phyloP scores from a whole-genome alignment of 1,284 basidiomycete species.

The Phellopilus nigrolimitatus region DNA sequence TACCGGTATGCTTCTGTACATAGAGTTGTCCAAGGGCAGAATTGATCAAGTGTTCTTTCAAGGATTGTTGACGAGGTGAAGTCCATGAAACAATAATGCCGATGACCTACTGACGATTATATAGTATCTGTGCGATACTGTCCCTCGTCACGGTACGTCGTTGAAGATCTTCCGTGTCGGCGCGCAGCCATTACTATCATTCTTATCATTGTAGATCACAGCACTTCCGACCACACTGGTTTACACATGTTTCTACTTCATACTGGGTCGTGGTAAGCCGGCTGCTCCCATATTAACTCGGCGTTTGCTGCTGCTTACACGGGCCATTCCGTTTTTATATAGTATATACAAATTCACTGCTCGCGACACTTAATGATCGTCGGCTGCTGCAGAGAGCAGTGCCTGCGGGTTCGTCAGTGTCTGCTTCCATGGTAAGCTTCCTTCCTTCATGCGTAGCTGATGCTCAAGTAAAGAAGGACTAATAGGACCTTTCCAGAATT shows the following conservation, averaged over 20 bases:
- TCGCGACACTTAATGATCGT: constrained; percentile 6
- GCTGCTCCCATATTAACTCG: not conserved
- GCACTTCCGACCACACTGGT: constrained; percentile 44
- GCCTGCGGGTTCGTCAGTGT: not conserved
- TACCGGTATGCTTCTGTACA: constrained; percentile 45
- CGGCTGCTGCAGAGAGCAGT: not conserved
- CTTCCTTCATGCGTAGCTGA: not conserved
- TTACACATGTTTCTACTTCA: constrained; percentile 56
- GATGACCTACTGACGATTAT: not conserved
- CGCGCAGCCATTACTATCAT: constrained; percentile 6
- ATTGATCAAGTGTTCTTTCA: not conserved
- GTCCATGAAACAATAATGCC: not conserved
- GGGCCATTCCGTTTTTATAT: not conserved
- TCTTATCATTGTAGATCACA: constrained; percentile 35
- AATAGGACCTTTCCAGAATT: too few species aligned
- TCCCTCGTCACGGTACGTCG: constrained; percentile 46
- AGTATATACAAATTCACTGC: constrained; percentile 4
- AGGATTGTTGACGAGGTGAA: constrained; percentile 1
- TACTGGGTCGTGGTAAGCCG: constrained; percentile 45
- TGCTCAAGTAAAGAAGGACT: not conserved
- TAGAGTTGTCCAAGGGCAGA: not conserved
- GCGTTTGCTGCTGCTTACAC: too few species aligned
- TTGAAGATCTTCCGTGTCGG: not conserved
- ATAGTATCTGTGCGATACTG: constrained; percentile 45
- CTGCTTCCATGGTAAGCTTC: not conserved